phyloP scores from a whole-genome alignment of 768 basidiomycete species.

The Lactarius akahatsu region DNA sequence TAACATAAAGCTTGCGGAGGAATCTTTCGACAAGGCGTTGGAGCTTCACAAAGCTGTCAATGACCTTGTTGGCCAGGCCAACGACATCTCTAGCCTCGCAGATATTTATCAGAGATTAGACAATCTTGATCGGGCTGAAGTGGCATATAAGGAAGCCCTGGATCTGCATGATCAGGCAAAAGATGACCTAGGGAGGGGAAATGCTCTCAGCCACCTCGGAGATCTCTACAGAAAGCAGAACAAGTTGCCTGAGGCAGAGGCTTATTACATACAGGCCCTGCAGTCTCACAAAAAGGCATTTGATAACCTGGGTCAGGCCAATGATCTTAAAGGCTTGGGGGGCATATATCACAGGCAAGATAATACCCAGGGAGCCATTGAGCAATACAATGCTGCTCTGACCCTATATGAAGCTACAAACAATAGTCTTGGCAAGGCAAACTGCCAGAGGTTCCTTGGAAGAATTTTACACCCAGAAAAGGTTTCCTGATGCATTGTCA shows the following conservation, averaged over 20 bases:
- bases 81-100: constrained; percentile 18
- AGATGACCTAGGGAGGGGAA: constrained; percentile 23
- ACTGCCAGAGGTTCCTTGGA: constrained; percentile 19
- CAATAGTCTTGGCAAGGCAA: constrained; percentile 21
- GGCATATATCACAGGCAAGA: constrained; percentile 11
- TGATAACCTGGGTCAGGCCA: constrained; percentile 25
- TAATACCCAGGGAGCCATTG: not conserved
- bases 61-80: constrained; percentile 25
- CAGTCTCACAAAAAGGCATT: constrained; percentile 14
- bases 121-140: constrained; percentile 9
- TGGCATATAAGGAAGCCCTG: constrained; percentile 10
- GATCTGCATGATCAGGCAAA: constrained; percentile 14
- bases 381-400: constrained; percentile 12
- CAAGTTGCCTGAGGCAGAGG: constrained; percentile 15
- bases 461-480: constrained; percentile 6
- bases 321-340: constrained; percentile 27
- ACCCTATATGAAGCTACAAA: constrained; percentile 1
- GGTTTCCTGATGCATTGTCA: not conserved
- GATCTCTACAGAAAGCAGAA: constrained; percentile 22
- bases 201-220: constrained; percentile 21
- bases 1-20: constrained; percentile 5
- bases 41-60: constrained; percentile 14
- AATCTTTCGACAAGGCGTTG: constrained; percentile 15
- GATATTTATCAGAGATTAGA: constrained; percentile 21
- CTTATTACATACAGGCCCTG: constrained; percentile 8